Percentiles rank a stretch among this genome's conserved stretches.
phyloP scores from a whole-genome alignment of 345 rosid genomes.

The Populus tremula region DNA sequence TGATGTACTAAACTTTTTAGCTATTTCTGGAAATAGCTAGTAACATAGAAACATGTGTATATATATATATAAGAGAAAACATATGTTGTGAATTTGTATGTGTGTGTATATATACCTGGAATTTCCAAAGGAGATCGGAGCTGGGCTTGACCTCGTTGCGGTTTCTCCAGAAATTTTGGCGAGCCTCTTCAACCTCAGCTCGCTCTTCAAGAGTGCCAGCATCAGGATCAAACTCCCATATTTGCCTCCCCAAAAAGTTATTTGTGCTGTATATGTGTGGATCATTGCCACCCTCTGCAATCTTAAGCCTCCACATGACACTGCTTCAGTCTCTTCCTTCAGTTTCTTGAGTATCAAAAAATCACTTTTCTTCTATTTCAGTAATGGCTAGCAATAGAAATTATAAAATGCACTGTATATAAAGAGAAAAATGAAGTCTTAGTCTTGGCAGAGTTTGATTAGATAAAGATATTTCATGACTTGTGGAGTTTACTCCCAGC shows the following conservation, averaged over 20 bases:
- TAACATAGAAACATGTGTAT: too few species aligned
- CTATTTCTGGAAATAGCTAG: too few species aligned
- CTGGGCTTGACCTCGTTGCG: background rate
- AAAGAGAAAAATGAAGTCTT: too few species aligned
- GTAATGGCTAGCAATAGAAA: too few species aligned
- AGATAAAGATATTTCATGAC: too few species aligned
- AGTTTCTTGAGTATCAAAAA: background rate
- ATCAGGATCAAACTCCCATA: conserved; percentile 8
- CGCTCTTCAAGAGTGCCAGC: conserved; percentile 1
- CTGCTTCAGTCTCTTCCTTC: background rate
- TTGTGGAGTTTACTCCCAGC: too few species aligned
- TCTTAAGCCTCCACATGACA: conserved; percentile 13
- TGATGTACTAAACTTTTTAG: too few species aligned
- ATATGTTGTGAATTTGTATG: too few species aligned
- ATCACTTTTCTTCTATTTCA: too few species aligned
- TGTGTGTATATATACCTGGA: background rate
- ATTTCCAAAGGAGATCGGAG: conserved; percentile 11
- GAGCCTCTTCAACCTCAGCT: conserved; percentile 6
- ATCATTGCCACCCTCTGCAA: background rate
- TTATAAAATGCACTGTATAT: too few species aligned
- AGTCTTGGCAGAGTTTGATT: too few species aligned
- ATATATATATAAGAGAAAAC: too few species aligned
- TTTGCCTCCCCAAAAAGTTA: conserved; percentile 10
- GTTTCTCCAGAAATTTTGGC: conserved; percentile 2
- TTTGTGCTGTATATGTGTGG: conserved; percentile 3